Evolutionary conservation across 2,329 filamentous ascomycete species (phyloP).

Genomic region (Colletotrichum phormii): DNA sequence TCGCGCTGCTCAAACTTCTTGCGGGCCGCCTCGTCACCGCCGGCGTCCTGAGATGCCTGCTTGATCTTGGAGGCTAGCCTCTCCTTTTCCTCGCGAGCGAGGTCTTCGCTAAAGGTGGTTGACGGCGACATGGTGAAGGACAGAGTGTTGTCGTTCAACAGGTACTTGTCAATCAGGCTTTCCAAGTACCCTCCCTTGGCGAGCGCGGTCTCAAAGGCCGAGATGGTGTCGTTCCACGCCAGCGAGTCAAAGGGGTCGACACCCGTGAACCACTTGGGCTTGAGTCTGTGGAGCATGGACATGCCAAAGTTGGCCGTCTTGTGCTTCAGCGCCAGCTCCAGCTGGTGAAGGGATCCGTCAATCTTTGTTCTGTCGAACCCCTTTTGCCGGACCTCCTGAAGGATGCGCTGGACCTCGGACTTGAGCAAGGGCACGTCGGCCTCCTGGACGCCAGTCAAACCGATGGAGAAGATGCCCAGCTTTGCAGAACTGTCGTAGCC

Average conservation of each 20-base stretch:
- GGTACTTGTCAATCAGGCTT: conserved; percentile 86
- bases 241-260: conserved; percentile 91
- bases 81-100: conserved; percentile 81
- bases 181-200: conserved; percentile 85
- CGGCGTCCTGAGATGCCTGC: conserved; percentile 74
- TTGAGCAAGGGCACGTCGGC: conserved; percentile 83
- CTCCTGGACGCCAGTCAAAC: conserved; percentile 88
- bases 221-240: conserved; percentile 90
- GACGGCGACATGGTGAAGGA: conserved; percentile 96
- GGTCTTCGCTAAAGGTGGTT: conserved; percentile 76
- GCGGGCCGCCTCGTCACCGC: conserved; percentile 77
- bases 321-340: conserved; percentile 93
- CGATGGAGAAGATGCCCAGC: conserved; percentile 87
- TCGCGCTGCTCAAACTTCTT: conserved; percentile 82
- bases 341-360: conserved; percentile 91
- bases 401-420: conserved; percentile 76
- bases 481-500: conserved; percentile 87
- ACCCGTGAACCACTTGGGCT: conserved; percentile 95
- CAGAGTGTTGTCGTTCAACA: conserved; percentile 87
- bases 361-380: conserved; percentile 93
- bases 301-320: conserved; percentile 97
- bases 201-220: conserved; percentile 82
- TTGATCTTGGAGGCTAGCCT: conserved; percentile 81
- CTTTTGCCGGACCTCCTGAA: conserved; percentile 75
- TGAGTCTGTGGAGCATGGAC: conserved; percentile 86